A percentile compares a stretch with the other conserved stretches of the same genome.
phyloP scores from a whole-genome alignment of 2,329 filamentous ascomycete genomes.

The Aspergillus sp. region DNA sequence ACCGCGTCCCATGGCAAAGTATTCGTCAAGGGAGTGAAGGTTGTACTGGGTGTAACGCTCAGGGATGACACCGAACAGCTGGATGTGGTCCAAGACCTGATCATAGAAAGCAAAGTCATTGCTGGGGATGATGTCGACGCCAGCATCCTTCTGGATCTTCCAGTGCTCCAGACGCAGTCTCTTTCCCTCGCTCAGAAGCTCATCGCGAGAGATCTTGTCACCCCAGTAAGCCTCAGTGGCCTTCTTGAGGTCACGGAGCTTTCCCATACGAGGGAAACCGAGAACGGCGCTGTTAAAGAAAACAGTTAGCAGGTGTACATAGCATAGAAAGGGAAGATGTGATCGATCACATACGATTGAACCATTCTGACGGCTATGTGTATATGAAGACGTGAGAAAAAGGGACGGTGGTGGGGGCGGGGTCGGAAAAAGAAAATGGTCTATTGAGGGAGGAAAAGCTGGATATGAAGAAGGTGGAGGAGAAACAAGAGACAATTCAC shows the following conservation, averaged over 20 bases:
- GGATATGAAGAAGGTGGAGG: slow-evolving; percentile 21
- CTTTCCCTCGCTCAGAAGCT: slow-evolving; percentile 94
- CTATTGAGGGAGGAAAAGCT: slow-evolving; percentile 6
- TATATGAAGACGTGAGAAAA: slow-evolving; percentile 22
- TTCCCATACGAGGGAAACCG: slow-evolving; percentile 99
- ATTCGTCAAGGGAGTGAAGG: slow-evolving; percentile 88
- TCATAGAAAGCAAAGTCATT: slow-evolving; percentile 99
- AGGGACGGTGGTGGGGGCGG: slow-evolving; percentile 9
- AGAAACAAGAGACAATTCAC: slow-evolving; percentile 27
- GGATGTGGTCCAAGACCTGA: slow-evolving; percentile 96
- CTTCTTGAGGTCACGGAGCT: slow-evolving; percentile 99
- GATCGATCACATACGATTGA: slow-evolving; percentile 57
- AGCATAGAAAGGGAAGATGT: neutral
- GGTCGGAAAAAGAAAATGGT: slow-evolving; percentile 13
- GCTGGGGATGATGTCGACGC: slow-evolving; percentile 96
- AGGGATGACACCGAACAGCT: slow-evolving; percentile 91
- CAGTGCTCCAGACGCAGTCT: slow-evolving; percentile 94
- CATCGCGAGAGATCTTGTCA: slow-evolving; percentile 89
- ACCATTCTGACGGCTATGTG: slow-evolving; percentile 56
- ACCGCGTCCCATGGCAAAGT: slow-evolving; percentile 99
- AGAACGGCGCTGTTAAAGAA: slow-evolving; percentile 67
- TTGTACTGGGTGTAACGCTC: slow-evolving; percentile 91
- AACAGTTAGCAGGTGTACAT: slow-evolving; percentile 15
- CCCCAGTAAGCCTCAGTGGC: slow-evolving; percentile 98
- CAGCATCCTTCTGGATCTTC: slow-evolving; percentile 99